Conservation (phyloP, 2,329 filamentous ascomycete genomes). For the Dothistroma pini region DNA sequence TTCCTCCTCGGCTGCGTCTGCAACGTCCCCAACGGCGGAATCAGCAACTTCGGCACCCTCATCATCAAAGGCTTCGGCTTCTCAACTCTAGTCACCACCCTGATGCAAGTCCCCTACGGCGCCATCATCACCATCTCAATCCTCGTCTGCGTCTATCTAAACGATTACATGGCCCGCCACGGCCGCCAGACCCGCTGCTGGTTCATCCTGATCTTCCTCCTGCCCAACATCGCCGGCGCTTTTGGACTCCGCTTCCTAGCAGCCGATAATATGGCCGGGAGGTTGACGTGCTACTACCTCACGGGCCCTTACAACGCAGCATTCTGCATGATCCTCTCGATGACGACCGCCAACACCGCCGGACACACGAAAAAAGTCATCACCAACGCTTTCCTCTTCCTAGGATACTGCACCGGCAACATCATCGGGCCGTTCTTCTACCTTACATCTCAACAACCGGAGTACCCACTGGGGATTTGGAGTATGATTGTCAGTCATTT, state of each 20-base stretch:
- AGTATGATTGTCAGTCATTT: slow-evolving; percentile 55
- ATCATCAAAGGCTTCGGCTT: slow-evolving; percentile 59
- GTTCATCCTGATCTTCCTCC: slow-evolving; percentile 54
- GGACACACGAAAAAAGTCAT: slow-evolving; percentile 63
- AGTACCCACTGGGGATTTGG: slow-evolving; percentile 53
- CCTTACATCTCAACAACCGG: slow-evolving; percentile 50
- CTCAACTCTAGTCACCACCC: slow-evolving; percentile 47
- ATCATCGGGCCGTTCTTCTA: slow-evolving; percentile 62
- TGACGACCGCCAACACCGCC: slow-evolving; percentile 50
- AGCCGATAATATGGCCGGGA: slow-evolving; percentile 47
- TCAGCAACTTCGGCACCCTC: slow-evolving; percentile 57
- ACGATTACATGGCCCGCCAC: slow-evolving; percentile 38
- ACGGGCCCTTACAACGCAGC: slow-evolving; percentile 52
- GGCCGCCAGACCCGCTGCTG: slow-evolving; percentile 37
- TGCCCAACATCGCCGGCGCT: slow-evolving; percentile 58
- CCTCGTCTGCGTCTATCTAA: slow-evolving; percentile 47
- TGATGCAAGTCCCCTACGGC: slow-evolving; percentile 28
- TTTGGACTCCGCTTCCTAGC: slow-evolving; percentile 57
- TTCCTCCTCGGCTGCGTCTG: slow-evolving; percentile 50
- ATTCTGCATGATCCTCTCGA: slow-evolving; percentile 49
- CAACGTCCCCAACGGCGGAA: slow-evolving; percentile 56
- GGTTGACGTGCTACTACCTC: slow-evolving; percentile 58
- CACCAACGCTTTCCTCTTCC: slow-evolving; percentile 59
- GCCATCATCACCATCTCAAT: slow-evolving; percentile 51
- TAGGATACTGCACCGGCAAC: slow-evolving; percentile 51